A percentile compares a stretch with the other conserved stretches of the same genome.
Evolutionary conservation across 768 basidiomycete species (phyloP).

Genomic region (Strobilomyces confusus): DNA sequence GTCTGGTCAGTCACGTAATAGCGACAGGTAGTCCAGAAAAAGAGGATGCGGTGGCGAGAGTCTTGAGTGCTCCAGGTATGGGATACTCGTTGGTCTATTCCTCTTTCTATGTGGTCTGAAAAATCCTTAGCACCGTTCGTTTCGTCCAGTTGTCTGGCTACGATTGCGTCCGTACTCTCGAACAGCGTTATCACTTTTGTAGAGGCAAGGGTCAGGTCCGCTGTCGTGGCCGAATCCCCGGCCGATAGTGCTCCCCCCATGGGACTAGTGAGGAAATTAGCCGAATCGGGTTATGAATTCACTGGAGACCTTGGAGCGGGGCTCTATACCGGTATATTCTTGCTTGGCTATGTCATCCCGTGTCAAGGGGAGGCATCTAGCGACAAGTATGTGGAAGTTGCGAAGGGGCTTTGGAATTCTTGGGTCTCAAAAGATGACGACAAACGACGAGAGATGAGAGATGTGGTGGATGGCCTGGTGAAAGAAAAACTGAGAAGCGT

Average conservation of each 20-base stretch:
- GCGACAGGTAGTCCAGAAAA: background rate
- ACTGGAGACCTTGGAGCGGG: slow-evolving; percentile 17
- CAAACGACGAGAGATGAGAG: slow-evolving; percentile 19
- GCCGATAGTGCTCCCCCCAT: slow-evolving; percentile 1
- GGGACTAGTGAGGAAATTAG: slow-evolving; percentile 13
- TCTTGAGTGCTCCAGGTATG: slow-evolving; percentile 22
- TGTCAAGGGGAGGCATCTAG: slow-evolving; percentile 4
- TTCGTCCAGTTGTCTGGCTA: slow-evolving; percentile 15
- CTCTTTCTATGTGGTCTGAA: background rate
- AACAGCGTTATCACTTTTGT: slow-evolving; percentile 11
- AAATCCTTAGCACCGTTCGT: slow-evolving; percentile 17
- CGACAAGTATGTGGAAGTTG: slow-evolving; percentile 16
- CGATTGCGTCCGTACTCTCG: slow-evolving; percentile 17
- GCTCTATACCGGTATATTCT: slow-evolving; percentile 19
- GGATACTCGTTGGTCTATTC: background rate
- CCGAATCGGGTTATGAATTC: slow-evolving; percentile 19
- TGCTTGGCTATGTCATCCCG: slow-evolving; percentile 21
- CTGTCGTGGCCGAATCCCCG: slow-evolving; percentile 7
- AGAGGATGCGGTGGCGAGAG: background rate
- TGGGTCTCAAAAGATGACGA: slow-evolving; percentile 18
- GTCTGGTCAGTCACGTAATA: slow-evolving; percentile 11
- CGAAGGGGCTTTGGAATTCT: slow-evolving; percentile 30
- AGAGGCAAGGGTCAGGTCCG: slow-evolving; percentile 11
- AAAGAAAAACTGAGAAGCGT: slow-evolving; percentile 40
- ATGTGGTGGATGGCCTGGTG: slow-evolving; percentile 32